Evolutionary conservation across 2,329 filamentous ascomycete species (phyloP).

Genomic region (Xylaria sp.): DNA sequence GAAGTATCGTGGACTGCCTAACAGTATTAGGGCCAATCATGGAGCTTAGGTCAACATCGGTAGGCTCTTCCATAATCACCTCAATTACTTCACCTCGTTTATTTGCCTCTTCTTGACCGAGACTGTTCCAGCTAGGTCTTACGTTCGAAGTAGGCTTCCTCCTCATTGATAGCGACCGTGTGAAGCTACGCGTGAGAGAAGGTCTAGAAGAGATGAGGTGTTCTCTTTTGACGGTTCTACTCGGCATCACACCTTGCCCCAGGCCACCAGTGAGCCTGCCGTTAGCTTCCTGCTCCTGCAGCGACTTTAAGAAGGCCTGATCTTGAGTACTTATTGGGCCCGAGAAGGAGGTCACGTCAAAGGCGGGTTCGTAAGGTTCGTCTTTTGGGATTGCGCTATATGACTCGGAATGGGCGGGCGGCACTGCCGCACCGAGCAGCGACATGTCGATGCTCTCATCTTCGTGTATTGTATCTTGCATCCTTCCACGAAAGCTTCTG

Average conservation of each 20-base stretch:
- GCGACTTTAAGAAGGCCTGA: constrained; percentile 55
- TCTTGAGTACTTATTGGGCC: constrained; percentile 59
- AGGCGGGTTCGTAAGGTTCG: constrained; percentile 48
- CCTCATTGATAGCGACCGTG: constrained; percentile 56
- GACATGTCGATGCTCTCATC: constrained; percentile 50
- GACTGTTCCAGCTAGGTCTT: constrained; percentile 57
- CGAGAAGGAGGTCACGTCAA: constrained; percentile 59
- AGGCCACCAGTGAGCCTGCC: constrained; percentile 68
- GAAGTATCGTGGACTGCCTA: constrained; percentile 49
- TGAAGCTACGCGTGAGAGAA: constrained; percentile 51
- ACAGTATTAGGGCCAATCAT: constrained; percentile 57
- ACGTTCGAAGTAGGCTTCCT: constrained; percentile 43
- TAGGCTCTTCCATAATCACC: constrained; percentile 62
- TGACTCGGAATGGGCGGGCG: constrained; percentile 49
- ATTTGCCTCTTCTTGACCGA: constrained; percentile 69
- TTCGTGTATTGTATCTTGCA: constrained; percentile 46
- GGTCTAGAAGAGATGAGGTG: constrained; percentile 59
- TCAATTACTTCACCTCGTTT: constrained; percentile 68
- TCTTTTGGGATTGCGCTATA: constrained; percentile 46
- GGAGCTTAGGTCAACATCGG: constrained; percentile 62
- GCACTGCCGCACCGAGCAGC: constrained; percentile 44
- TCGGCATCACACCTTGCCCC: constrained; percentile 63
- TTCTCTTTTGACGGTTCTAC: constrained; percentile 59
- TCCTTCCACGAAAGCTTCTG: constrained; percentile 43
- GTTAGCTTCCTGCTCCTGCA: constrained; percentile 64